phyloP scores from a whole-genome alignment of 2,329 filamentous ascomycete species.

The Neopestalotiopsis sp. region DNA sequence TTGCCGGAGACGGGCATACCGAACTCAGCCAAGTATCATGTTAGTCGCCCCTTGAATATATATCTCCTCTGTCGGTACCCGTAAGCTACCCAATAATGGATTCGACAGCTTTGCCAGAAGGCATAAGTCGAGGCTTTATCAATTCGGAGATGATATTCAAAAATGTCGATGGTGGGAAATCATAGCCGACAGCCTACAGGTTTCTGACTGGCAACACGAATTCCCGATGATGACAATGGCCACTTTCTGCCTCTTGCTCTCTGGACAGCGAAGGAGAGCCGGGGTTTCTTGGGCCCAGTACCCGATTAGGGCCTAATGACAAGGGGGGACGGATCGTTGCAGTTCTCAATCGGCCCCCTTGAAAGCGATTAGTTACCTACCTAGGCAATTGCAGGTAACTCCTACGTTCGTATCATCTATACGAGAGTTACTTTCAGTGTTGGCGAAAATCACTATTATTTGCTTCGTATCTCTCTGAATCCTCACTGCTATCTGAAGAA shows the following conservation, averaged over 20 bases:
- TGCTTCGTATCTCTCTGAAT: neutral
- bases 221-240: neutral
- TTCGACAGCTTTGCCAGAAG: neutral
- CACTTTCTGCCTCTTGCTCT: neutral
- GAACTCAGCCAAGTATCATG: conserved; percentile 2
- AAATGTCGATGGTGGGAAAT: neutral
- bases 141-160: neutral
- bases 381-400: neutral
- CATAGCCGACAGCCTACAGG: neutral
- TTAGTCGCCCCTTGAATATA: neutral
- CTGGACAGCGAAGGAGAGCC: no score
- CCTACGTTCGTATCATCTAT: neutral
- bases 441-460: neutral
- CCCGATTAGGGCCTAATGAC: conserved; percentile 14
- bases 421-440: neutral
- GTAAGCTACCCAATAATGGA: neutral
- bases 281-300: neutral
- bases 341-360: neutral
- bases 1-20: conserved; percentile 11
- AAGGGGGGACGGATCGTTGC: conserved; percentile 11
- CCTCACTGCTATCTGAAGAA: neutral
- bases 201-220: neutral
- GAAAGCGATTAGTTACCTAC: neutral
- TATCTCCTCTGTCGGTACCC: neutral
- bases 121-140: neutral